These are phyloP conservation scores for Lindgomyces ingoldianus DNA, from an alignment of 495 filamentous ascomycete species.

Conservation along the genomic window DNA sequence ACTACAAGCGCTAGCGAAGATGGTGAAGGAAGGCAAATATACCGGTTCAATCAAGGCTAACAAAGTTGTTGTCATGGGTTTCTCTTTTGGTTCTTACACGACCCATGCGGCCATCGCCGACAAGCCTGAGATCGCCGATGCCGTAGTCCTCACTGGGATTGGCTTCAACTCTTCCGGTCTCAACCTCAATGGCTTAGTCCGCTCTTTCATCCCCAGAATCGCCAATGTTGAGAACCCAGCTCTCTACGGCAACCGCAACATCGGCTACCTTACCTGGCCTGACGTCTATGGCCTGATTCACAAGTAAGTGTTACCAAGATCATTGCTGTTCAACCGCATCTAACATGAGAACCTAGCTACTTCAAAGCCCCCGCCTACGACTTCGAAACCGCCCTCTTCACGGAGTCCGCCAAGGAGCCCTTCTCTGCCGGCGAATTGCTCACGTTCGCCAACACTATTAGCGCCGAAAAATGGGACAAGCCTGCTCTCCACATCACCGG, in stretches of 20 bases:
- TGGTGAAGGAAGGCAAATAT: constrained; percentile 40
- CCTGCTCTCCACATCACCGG: constrained; percentile 39
- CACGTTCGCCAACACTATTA: constrained; percentile 12
- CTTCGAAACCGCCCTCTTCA: constrained; percentile 33
- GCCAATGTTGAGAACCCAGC: constrained; percentile 27
- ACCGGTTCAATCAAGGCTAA: constrained; percentile 20
- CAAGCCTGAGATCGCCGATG: constrained; percentile 38
- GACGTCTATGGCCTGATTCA: constrained; percentile 23
- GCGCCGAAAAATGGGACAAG: constrained; percentile 23
- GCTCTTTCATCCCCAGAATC: constrained; percentile 22
- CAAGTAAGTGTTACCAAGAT: constrained; percentile 37
- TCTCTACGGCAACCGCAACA: constrained; percentile 19
- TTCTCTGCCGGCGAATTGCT: constrained; percentile 41
- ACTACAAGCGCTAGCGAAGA: constrained; percentile 30
- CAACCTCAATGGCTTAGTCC: constrained; percentile 31
- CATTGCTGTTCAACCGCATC: constrained; percentile 20
- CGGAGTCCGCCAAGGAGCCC: constrained; percentile 40
- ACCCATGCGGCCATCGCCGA: constrained; percentile 30
- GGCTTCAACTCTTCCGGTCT: constrained; percentile 29
- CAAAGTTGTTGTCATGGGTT: constrained; percentile 31
- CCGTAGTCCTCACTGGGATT: constrained; percentile 41
- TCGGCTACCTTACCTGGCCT: constrained; percentile 41
- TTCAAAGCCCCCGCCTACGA: constrained; percentile 45
- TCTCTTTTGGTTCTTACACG: constrained; percentile 34
- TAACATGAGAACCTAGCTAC: constrained; percentile 35